Percentiles rank a stretch among this genome's conserved stretches.
Evolutionary conservation across 1,284 basidiomycete genomes (phyloP).

Genomic region (Agaricales sp.): DNA sequence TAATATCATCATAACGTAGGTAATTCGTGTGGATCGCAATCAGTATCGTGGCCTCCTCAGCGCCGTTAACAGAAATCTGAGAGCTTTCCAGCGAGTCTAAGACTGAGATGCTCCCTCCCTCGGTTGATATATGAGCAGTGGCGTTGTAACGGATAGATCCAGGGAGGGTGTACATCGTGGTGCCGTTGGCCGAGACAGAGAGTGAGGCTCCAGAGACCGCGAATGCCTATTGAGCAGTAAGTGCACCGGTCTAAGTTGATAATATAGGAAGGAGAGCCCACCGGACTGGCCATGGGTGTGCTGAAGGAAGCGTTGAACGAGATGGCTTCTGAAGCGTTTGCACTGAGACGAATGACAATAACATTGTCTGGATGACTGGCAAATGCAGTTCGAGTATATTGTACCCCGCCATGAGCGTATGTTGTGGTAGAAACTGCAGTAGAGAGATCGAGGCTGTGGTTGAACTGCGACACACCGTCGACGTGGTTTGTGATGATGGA

Average conservation of each 20-base stretch:
- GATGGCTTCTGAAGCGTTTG: conserved; percentile 5
- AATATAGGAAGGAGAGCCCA: not conserved
- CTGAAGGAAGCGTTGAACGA: conserved; percentile 7
- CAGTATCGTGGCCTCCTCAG: conserved; percentile 9
- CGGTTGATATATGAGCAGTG: conserved; percentile 6
- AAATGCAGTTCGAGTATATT: conserved; percentile 10
- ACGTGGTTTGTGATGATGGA: conserved; percentile 4
- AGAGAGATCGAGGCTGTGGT: conserved; percentile 10
- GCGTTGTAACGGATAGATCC: conserved; percentile 9
- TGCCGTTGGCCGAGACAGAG: conserved; percentile 5
- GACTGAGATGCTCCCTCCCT: conserved; percentile 3
- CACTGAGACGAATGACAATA: conserved; percentile 9
- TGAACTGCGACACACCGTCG: conserved; percentile 6
- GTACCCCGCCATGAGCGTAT: conserved; percentile 8
- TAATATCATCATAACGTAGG: conserved; percentile 10
- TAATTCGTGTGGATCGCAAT: conserved; percentile 12
- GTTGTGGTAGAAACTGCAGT: conserved; percentile 11
- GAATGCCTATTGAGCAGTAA: conserved; percentile 2
- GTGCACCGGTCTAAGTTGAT: not conserved
- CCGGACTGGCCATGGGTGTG: conserved; percentile 9
- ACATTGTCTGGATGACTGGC: conserved; percentile 11
- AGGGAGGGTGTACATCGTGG: conserved; percentile 3
- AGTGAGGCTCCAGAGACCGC: conserved; percentile 5
- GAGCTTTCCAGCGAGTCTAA: not conserved
- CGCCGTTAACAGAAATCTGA: conserved; percentile 4